Evolutionary conservation across 306 rosid species (phyloP).

Genomic region (Malus sieversii): DNA sequence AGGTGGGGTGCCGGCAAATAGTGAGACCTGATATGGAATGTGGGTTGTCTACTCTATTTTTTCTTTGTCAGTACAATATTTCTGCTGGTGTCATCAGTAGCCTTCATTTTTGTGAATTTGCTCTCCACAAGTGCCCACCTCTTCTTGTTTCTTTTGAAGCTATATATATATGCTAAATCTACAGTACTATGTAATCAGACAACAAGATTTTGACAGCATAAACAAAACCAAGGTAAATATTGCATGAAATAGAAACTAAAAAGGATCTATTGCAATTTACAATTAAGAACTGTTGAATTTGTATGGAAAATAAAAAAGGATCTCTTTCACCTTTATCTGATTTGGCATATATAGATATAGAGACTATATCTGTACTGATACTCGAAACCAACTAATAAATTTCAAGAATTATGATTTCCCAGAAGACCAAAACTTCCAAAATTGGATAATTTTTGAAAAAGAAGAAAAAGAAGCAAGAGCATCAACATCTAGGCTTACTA

Average conservation of each 20-base stretch:
- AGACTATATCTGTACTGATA: not conserved
- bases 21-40: conserved; percentile 31
- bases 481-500: not conserved
- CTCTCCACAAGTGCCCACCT: conserved; percentile 15
- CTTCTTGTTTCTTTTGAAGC: conserved; percentile 25
- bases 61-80: not conserved
- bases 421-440: not conserved
- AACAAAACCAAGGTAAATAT: conserved; percentile 11
- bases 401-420: not conserved
- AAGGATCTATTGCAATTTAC: not conserved
- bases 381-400: not conserved
- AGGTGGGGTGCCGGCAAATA: conserved; percentile 31
- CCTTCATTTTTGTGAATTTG: conserved; percentile 10
- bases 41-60: conserved; percentile 26
- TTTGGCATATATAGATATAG: not conserved
- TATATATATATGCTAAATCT: not conserved
- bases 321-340: not conserved
- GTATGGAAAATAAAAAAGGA: not conserved
- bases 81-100: conserved; percentile 26
- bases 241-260: not conserved
- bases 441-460: not conserved
- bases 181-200: conserved; percentile 13
- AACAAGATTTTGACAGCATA: not conserved
- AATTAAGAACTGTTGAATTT: not conserved
- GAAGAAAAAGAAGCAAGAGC: not conserved